Base-by-base conservation (phyloP, 2,329 filamentous ascomycete genomes). In the Colletotrichum lupini region DNA sequence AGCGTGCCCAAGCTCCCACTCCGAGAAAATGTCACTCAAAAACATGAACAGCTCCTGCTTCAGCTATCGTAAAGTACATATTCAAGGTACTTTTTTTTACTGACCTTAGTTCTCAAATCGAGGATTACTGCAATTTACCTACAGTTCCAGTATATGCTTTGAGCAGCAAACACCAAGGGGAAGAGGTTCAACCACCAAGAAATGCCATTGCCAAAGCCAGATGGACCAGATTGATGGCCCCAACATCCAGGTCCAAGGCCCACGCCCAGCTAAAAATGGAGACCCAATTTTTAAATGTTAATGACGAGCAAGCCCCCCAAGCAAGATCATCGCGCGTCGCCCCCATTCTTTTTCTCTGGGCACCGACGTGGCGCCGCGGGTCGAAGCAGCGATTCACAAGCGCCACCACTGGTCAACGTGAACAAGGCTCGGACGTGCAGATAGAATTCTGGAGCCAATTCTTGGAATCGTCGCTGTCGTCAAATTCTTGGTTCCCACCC, bases 271-370 rank as follows among this genome's bases (percentile, higher is more conserved):
- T 26, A 61, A 28, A 55, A 37, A 52, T 52, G 32, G 52, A 19
- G 56, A 62, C 56, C 56, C 67, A 37, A 57, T 57, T 56, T 32
- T 60, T 66, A 24, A 65, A 71, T 73, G 67, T 61, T 32, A 37
- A 65, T 56, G 62, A 55, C 61, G 46, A 64, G 16, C 58, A 62
- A 70, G 55, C 37, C 22, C 58, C 59, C 65, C 59, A 52, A 37
- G 26, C 68, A 8, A 53, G 71, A 73, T 73, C 71, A 61, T 56
- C 67, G 49, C 32, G 49, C 35, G 56, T 46, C 22, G 58, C 52
- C 53, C 56, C 71, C 67, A 62, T 35, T 71, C 28, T 66, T 70
- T 66, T 66, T 61, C 56, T 71, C 71, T 73, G 60, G 71, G 61
- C 67, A 61, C 60, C 71, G 60, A 63, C 56, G 67, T 71, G 56